Percentiles rank a stretch among this genome's conserved stretches.
Evolutionary conservation across 164 flowering plant species (phyloP).

Genomic region (Vitis riparia): DNA sequence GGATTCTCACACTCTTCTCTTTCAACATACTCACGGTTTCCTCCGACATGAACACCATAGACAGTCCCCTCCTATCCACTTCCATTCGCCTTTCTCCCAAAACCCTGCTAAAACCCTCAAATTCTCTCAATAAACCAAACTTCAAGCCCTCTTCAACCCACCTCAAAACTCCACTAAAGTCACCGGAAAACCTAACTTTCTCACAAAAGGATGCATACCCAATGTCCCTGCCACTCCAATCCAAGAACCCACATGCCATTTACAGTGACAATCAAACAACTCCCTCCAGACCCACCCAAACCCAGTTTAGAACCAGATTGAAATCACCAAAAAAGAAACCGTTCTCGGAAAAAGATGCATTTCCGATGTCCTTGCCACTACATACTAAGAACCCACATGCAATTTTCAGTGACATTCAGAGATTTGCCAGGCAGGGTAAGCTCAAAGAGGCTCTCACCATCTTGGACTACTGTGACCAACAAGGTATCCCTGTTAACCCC

Average conservation of each 20-base stretch:
- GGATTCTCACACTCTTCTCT: no score
- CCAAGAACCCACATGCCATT: not conserved
- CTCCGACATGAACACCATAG: no score
- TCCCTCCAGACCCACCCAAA: not conserved
- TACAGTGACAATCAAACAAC: not conserved
- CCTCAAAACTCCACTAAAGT: no score
- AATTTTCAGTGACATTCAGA: conserved; percentile 61
- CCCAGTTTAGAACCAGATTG: not conserved
- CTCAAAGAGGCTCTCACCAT: conserved; percentile 68
- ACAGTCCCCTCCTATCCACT: no score
- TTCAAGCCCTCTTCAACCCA: no score
- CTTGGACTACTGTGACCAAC: conserved; percentile 60
- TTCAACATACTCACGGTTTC: no score
- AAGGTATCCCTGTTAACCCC: conserved; percentile 69
- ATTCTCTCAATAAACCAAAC: no score
- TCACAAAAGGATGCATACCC: no score
- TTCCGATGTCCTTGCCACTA: conserved; percentile 55
- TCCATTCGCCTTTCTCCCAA: no score
- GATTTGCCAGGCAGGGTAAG: conserved; percentile 52
- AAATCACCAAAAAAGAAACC: conserved; percentile 8
- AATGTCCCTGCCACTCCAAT: not conserved
- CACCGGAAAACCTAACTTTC: no score
- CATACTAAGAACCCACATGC: conserved; percentile 62
- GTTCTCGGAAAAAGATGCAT: conserved; percentile 36
- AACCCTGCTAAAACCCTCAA: no score